phyloP scores from a whole-genome alignment of 106 monocot species.

The Phalaenopsis equestris region DNA sequence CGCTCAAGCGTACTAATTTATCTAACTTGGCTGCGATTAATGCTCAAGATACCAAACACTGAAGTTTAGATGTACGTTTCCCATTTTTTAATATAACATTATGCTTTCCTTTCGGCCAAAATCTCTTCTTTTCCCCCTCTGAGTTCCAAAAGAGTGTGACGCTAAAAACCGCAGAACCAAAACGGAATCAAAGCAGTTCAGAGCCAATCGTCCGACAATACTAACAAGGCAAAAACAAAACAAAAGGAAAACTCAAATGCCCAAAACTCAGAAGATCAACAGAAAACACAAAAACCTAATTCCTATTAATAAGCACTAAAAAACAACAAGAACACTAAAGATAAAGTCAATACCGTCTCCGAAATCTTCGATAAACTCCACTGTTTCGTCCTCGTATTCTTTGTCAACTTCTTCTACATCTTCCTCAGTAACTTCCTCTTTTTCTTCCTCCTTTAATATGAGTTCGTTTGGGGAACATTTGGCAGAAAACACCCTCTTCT shows the following conservation, averaged over 20 bases:
- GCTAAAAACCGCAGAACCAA: background rate
- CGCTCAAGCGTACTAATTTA: too few species aligned
- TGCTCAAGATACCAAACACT: too few species aligned
- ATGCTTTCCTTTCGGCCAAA: too few species aligned
- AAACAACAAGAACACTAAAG: background rate
- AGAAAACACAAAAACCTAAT: background rate
- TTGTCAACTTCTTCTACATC: conserved; percentile 10
- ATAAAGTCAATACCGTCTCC: conserved; percentile 15
- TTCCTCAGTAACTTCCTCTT: conserved; percentile 12
- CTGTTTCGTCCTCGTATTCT: conserved; percentile 4
- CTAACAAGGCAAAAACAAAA: background rate
- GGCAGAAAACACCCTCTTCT: conserved; percentile 18
- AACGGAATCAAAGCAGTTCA: conserved; percentile 2
- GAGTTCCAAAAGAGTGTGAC: background rate
- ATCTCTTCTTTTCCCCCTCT: background rate
- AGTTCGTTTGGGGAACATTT: conserved; percentile 16
- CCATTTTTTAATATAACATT: background rate
- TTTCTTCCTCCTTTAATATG: conserved; percentile 10
- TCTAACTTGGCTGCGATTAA: too few species aligned
- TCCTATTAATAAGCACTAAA: background rate
- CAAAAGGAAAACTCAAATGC: background rate
- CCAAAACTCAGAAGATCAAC: background rate
- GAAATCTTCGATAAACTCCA: conserved; percentile 25
- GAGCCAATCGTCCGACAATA: background rate
- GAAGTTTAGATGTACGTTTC: too few species aligned